Evolutionary conservation across 169 alveolate species (phyloP), one percentile per base, ranked within the genome.

Genomic region (Besnoitia besnoiti): DNA sequence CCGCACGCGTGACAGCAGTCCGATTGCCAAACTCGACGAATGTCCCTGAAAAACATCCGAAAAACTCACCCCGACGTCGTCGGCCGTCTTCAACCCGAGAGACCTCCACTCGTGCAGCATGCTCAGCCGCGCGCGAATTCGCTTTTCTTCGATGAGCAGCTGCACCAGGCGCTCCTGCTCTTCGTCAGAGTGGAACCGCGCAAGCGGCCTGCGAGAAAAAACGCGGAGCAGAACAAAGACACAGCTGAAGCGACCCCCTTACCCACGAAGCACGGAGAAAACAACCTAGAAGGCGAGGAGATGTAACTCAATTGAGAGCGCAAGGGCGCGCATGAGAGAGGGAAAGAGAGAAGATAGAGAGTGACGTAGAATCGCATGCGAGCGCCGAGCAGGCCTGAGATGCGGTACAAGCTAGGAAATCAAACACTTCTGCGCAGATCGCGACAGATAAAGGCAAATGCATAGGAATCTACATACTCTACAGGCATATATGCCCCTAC

Each of bases 81-180:
- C 97, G n/a, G 96, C 93, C 44, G 97, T 97, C 85, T 97, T 96
- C 35, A 97, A 94, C 3, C 99, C 99, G 47, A 97, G 94, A 19
- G 98, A 95, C 76, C 96, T 96, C 99, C 99, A 97, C 85, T 96
- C 97, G 90, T 96, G 98, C 50, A 97, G 96, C 91, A 96, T 96
- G 33, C 95, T 95, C 59, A 97, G 94, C 75, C 98, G 97, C 8
- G 96, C 94, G n/a, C 98, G 95, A 30, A 97, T 93, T 62, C 97
- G 96, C 50, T 97, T 96, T 90, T 97, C 99, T 89, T 97, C 97
- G 44, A 97, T 94, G 40, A 97, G 94, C 61, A 97, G 77, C 55
- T 96, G 98, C 75, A 97, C 97, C 46, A 97, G 94, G 82, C 97
- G 97, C 73, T 97, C 98, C 47, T 97, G 99, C 76, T 97, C 98